Conservation (phyloP, 1,139 yeast species). For the Diutina pseudorugosa region DNA sequence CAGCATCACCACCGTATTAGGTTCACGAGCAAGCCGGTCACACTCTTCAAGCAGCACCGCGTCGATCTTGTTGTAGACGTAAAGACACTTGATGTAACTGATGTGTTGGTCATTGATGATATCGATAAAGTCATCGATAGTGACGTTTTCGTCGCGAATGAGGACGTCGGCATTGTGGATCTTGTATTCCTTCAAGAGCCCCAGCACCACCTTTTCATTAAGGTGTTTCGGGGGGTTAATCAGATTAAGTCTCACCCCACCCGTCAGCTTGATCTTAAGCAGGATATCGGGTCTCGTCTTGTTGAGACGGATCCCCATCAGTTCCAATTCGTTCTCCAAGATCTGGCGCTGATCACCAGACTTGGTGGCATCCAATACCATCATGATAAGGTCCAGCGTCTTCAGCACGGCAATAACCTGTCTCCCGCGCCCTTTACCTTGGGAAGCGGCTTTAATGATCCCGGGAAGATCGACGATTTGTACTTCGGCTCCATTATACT, state of each 20-base stretch:
- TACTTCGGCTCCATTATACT: constrained; percentile 92
- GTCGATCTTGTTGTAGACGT: constrained; percentile 90
- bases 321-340: constrained; percentile 79
- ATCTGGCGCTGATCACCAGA: constrained; percentile 80
- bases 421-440: constrained; percentile 95
- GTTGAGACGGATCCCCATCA: constrained; percentile 87
- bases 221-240: constrained; percentile 73
- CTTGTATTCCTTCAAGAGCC: constrained; percentile 74
- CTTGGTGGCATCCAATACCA: constrained; percentile 94
- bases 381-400: constrained; percentile 83
- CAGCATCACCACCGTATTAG: constrained; percentile 87
- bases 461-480: constrained; percentile 97
- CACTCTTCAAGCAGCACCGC: constrained; percentile 92
- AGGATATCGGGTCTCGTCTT: constrained; percentile 72
- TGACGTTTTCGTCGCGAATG: constrained; percentile 77
- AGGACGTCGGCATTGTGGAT: constrained; percentile 90
- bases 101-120: constrained; percentile 79
- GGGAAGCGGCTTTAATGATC: constrained; percentile 91
- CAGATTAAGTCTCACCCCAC: constrained; percentile 79
- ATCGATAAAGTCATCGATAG: constrained; percentile 91
- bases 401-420: constrained; percentile 95
- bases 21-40: constrained; percentile 82
- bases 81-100: constrained; percentile 80
- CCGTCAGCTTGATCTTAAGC: constrained; percentile 70
- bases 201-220: constrained; percentile 68